A percentile compares a stretch with the other conserved stretches of the same genome.
These are phyloP conservation scores for Globisporangium spiculum DNA, from an alignment of 352 stramenopile species.

Conservation along the genomic window DNA sequence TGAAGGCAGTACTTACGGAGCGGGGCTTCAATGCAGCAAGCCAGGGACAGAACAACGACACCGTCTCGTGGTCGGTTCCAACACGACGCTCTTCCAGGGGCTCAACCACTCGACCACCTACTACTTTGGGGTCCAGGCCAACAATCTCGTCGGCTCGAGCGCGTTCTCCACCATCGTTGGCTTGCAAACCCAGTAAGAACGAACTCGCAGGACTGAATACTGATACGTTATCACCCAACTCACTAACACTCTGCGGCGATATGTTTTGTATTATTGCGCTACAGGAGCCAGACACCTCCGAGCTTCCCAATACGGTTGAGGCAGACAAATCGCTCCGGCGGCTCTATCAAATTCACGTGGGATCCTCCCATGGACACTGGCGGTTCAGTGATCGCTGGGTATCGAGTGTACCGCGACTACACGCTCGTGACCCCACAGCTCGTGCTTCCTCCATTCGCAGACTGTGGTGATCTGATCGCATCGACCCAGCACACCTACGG, in stretches of 20 bases:
- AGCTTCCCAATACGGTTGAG: conserved; percentile 31
- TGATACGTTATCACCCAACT: neutral
- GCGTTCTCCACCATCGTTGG: conserved; percentile 25
- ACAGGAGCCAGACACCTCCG: conserved; percentile 35
- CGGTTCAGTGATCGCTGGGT: conserved; percentile 39
- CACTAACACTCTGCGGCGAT: neutral
- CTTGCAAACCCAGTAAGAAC: conserved; percentile 36
- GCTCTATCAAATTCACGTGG: conserved; percentile 44
- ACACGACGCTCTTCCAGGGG: conserved; percentile 32
- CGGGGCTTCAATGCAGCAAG: conserved; percentile 26
- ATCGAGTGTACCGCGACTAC: conserved; percentile 62
- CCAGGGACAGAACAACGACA: conserved; percentile 5
- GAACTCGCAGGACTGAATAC: neutral
- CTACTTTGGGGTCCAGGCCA: conserved; percentile 49
- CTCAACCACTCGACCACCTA: conserved; percentile 52
- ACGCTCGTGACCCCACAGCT: conserved; percentile 27
- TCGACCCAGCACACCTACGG: conserved; percentile 46
- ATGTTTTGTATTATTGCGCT: neutral
- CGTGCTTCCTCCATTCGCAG: conserved; percentile 34
- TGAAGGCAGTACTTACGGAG: conserved; percentile 15
- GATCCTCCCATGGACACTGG: conserved; percentile 34
- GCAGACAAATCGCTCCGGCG: conserved; percentile 31
- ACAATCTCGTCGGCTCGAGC: conserved; percentile 38
- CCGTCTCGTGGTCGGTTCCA: conserved; percentile 30
- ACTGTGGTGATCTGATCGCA: conserved; percentile 41